Conservation (phyloP, 768 basidiomycete genomes). For the Boletus rufocinnamomeus region DNA sequence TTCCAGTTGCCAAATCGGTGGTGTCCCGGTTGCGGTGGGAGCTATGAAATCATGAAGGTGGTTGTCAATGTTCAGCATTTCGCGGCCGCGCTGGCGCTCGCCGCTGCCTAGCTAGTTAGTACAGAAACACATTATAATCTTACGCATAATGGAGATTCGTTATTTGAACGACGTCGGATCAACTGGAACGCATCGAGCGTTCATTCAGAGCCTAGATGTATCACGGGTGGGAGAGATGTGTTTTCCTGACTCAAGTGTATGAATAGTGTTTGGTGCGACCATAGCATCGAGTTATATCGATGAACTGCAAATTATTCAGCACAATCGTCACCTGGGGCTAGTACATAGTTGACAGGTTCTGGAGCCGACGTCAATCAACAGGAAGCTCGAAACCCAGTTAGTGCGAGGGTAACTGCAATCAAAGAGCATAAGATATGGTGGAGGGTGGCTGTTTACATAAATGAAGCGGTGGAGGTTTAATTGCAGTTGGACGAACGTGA, state of each 20-base stretch:
- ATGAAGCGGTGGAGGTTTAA: neutral
- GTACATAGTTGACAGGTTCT: neutral
- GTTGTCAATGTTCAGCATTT: slow-evolving; percentile 4
- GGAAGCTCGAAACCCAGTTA: neutral
- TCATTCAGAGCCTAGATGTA: neutral
- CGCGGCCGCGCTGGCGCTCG: slow-evolving; percentile 28
- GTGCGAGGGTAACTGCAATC: neutral
- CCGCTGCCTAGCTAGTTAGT: slow-evolving; percentile 13
- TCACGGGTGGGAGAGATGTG: neutral
- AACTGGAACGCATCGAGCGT: neutral
- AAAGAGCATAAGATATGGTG: neutral
- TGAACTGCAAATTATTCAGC: neutral
- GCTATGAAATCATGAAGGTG: slow-evolving; percentile 22
- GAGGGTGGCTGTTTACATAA: neutral
- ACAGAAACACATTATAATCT: slow-evolving; percentile 25
- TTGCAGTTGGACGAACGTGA: neutral
- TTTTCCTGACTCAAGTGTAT: slow-evolving; percentile 3
- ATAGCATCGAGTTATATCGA: neutral
- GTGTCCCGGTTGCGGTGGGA: slow-evolving; percentile 14
- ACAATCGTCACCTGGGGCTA: neutral
- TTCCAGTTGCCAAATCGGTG: slow-evolving; percentile 33
- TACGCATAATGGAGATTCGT: slow-evolving; percentile 21
- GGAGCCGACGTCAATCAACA: neutral
- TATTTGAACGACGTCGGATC: slow-evolving; percentile 2
- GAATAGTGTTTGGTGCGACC: neutral